Conservation (phyloP, 2,329 filamentous ascomycete genomes). For the Trichoderma sp. region DNA sequence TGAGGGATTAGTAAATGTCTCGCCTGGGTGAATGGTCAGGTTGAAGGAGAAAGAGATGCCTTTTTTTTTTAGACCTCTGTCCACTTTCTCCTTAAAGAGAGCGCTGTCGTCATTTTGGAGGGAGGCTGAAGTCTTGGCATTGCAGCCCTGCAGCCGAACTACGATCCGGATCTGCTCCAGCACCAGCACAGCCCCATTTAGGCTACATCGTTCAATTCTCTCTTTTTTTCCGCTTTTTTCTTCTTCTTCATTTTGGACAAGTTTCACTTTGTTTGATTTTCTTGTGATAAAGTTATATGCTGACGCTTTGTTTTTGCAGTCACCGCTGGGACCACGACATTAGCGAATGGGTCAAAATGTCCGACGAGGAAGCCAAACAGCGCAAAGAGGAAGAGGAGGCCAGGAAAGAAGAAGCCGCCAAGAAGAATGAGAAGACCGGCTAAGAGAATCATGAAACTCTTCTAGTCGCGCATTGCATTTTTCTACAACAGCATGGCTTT, state of each 20-base stretch:
- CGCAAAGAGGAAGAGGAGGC: constrained; percentile 35
- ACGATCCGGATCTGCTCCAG: background rate
- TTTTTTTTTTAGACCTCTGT: background rate
- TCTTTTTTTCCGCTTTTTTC: background rate
- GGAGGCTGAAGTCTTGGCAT: background rate
- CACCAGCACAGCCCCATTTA: background rate
- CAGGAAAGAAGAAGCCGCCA: constrained; percentile 32
- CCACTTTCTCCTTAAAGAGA: background rate
- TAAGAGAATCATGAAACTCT: background rate
- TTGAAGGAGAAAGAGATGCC: background rate
- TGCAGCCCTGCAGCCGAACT: background rate
- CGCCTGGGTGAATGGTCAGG: background rate
- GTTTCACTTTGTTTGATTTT: background rate
- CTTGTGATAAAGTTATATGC: background rate
- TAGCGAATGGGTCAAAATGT: constrained; percentile 62
- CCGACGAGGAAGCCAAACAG: constrained; percentile 36
- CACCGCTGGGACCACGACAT: constrained; percentile 62
- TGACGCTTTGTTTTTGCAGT: constrained; percentile 44
- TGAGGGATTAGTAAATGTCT: background rate
- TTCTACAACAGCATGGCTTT: background rate
- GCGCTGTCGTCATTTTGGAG: background rate
- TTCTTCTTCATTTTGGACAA: background rate
- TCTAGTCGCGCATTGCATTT: background rate
- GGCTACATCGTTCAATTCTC: background rate
- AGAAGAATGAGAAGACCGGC: background rate